Evolutionary conservation across 306 rosid genomes (phyloP), one percentile per base, ranked within the genome.

Genomic region (Glycine tomentella): DNA sequence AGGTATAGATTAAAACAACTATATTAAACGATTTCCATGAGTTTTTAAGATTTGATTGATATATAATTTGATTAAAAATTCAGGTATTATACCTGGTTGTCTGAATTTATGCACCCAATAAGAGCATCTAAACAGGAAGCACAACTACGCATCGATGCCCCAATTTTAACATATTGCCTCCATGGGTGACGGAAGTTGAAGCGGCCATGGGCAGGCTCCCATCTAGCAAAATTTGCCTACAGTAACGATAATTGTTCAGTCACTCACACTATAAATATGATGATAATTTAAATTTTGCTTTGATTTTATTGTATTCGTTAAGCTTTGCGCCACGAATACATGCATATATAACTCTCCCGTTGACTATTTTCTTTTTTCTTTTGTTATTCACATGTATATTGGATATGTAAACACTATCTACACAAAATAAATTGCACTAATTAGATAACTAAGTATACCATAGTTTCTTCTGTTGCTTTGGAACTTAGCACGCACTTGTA

Each of bases 171-270:
- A 85, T 95, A 91, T 62, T 86, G 92, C 50, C 83, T 88, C 98
- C 98, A 95, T 3, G 98, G 99, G n/a, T 95, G 99, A 11, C 90
- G 78, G 16, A 93, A 95, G 82, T 82, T 88, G 85, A 95, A 95
- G 44, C 83, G 77, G n/a, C 98, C 96, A 9, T 91, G 98, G 0
- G 89, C 89, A 1, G 97, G 98, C 45, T 95, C 99, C 99, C 99
- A 95, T 85, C 90, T 86, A 3, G 97, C 97, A 49, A 93, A 87
- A 77, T 89, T 95, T 3, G 98, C 98, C 99, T 95, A 10, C 52
- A 68, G 15, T 70, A 53, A 10, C 3, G 0, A 61, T 31, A 10
- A 11, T 31, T 36, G 44, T 63, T 74, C 62, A 49, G 65, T 77
- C 25, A 20, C 67, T 13, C 81, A 59, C 9, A 12, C 58, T 75